Evolutionary conservation across 805 yeast species (phyloP), one percentile per base, ranked within the genome.

Genomic region (Wickerhamiella nectarea): DNA sequence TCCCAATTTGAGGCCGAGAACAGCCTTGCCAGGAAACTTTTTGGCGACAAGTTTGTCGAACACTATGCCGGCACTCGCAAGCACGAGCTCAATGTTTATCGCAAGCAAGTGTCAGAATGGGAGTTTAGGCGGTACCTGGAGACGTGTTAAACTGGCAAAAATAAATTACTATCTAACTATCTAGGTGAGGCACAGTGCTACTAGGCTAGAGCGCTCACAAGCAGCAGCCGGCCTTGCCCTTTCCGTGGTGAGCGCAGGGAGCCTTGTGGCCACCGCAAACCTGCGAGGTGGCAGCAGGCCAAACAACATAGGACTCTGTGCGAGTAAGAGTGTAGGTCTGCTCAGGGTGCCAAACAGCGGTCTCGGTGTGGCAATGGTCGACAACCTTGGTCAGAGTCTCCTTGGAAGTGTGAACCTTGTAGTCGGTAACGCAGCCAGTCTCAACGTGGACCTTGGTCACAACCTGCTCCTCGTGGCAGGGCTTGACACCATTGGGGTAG

Each of bases 51-150:
- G 11, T 60, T 60, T 48, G 64, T 60, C 8, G 61, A 60, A 19
- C 64, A 60, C 35, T 60, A 48, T 38, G 59, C 59, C 10, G 55
- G 45, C 3, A 60, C 64, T 10, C 45, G 64, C 17, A 34, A 43
- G 25, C 59, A 59, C 34, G 64, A 60, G 44, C 46, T 54, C 22
- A 36, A 37, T 4, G 45, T 46, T 36, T 60, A 56, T 50, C 51
- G 56, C 34, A 59, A 58, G 33, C 58, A 60, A 4, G 63, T 60
- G 17, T 59, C 64, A 14, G 53, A 55, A 43, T 60, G 63, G 63
- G 63, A 60, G 44, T 57, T 59, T 18, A 47, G 50, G 17, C 45
- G 64, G 34, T 59, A 59, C 44, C 48, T 59, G 28, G 64, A 59
- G 44, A 39, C 42, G 22, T 21, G 36, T 17, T 39, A 21, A 31